phyloP scores from a whole-genome alignment of 2,329 filamentous ascomycete genomes.

The Hymenoscyphus linearis region DNA sequence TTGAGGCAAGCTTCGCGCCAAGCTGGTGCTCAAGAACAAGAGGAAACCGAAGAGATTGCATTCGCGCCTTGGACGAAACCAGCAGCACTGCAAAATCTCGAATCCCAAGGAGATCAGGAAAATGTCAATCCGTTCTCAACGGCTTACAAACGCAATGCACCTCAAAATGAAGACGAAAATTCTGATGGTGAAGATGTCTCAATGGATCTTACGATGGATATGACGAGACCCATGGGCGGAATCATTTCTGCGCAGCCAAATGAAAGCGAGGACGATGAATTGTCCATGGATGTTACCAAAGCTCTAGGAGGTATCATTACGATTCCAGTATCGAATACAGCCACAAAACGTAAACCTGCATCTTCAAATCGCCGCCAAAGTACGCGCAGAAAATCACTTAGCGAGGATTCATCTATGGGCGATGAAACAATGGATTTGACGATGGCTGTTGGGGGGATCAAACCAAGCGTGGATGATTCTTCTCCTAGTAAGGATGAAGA shows the following conservation, averaged over 20 bases:
- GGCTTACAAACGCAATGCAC: constrained; percentile 17
- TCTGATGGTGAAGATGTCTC: constrained; percentile 37
- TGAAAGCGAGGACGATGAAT: constrained; percentile 40
- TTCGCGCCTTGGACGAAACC: constrained; percentile 70
- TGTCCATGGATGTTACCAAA: constrained; percentile 92
- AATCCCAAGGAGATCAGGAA: constrained; percentile 40
- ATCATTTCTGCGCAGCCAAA: constrained; percentile 34
- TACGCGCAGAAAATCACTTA: constrained; percentile 34
- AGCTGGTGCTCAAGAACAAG: constrained; percentile 67
- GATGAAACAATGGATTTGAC: constrained; percentile 51
- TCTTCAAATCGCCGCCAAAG: constrained; percentile 31
- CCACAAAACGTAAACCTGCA: constrained; percentile 30
- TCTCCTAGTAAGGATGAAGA: constrained; percentile 51
- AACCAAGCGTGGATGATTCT: constrained; percentile 32
- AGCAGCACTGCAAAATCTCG: constrained; percentile 33
- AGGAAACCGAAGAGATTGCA: constrained; percentile 60
- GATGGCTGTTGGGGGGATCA: constrained; percentile 49
- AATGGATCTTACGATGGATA: constrained; percentile 40
- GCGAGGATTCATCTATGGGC: constrained; percentile 25
- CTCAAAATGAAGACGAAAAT: constrained; percentile 25
- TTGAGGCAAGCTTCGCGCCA: constrained; percentile 68
- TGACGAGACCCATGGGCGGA: constrained; percentile 53
- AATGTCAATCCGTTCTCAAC: constrained; percentile 43
- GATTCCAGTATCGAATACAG: constrained; percentile 13
- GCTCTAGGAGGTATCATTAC: constrained; percentile 72